phyloP scores from a whole-genome alignment of 352 stramenopile genomes.

The Phytophthora constricta region DNA sequence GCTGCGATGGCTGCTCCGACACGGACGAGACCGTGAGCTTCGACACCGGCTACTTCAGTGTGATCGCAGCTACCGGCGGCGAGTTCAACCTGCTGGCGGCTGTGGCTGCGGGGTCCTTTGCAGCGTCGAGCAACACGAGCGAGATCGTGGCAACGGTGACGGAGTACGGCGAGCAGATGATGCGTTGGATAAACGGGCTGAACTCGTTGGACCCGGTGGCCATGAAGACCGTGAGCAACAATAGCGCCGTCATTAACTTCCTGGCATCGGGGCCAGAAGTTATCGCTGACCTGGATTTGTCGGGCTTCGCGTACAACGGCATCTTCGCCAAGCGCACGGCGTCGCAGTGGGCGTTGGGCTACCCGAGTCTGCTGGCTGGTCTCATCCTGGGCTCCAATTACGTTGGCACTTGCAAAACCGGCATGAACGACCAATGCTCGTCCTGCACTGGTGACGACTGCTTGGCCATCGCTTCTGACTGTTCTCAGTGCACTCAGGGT shows the following conservation, averaged over 20 bases:
- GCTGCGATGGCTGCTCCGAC: constrained; percentile 65
- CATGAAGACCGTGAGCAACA: constrained; percentile 62
- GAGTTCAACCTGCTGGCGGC: constrained; percentile 60
- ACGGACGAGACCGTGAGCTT: constrained; percentile 61
- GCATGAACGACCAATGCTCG: constrained; percentile 52
- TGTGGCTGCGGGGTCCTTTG: constrained; percentile 60
- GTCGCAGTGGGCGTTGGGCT: constrained; percentile 72
- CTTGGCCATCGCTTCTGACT: constrained; percentile 39
- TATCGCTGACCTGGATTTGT: constrained; percentile 55
- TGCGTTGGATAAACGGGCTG: constrained; percentile 79
- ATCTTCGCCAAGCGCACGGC: constrained; percentile 67
- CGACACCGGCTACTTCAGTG: constrained; percentile 75
- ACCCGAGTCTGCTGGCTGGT: constrained; percentile 73
- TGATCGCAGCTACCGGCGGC: constrained; percentile 65
- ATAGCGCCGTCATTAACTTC: constrained; percentile 53
- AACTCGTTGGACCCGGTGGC: constrained; percentile 75
- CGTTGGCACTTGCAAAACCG: constrained; percentile 47
- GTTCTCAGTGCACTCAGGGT: constrained; percentile 46
- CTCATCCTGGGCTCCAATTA: constrained; percentile 66
- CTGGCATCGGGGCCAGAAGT: constrained; percentile 29
- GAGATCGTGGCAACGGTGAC: constrained; percentile 36
- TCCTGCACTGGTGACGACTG: constrained; percentile 47
- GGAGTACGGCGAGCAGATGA: constrained; percentile 62
- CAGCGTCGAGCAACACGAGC: constrained; percentile 16
- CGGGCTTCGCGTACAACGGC: constrained; percentile 79